Percentiles rank a stretch among this genome's conserved stretches.
Evolutionary conservation across 2,329 filamentous ascomycete species (phyloP).

Genomic region (Xylariaceae sp.): DNA sequence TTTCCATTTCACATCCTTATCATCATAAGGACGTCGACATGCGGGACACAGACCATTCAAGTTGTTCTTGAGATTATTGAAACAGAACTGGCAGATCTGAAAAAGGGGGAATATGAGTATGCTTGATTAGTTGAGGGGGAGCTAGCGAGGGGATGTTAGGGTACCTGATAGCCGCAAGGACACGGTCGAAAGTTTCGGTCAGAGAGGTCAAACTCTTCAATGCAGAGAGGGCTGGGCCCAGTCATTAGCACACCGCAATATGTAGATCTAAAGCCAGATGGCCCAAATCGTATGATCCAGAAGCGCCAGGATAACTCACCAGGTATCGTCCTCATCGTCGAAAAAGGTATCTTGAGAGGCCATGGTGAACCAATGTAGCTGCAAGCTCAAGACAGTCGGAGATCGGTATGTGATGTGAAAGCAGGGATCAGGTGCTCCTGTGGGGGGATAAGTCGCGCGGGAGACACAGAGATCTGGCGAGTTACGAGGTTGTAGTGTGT

Average conservation of each 20-base stretch:
- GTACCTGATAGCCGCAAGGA: constrained; percentile 95
- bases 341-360: constrained; percentile 66
- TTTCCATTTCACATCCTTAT: constrained; percentile 96
- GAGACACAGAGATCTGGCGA: not conserved
- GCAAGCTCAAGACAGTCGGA: not conserved
- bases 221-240: constrained; percentile 76
- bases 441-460: constrained; percentile 4
- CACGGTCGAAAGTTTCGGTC: constrained; percentile 97
- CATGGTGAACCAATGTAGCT: constrained; percentile 41
- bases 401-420: not conserved
- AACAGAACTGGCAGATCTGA: constrained; percentile 98
- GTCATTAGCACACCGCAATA: constrained; percentile 18
- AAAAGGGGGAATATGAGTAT: constrained; percentile 12
- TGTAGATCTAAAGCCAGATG: not conserved
- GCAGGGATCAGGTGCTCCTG: not conserved
- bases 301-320: constrained; percentile 42
- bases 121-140: constrained; percentile 7
- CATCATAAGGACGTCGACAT: constrained; percentile 90
- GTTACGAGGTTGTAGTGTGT: constrained; percentile 2
- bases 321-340: constrained; percentile 66
- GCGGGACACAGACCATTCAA: constrained; percentile 98
- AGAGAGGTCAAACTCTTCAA: constrained; percentile 97
- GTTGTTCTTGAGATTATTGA: constrained; percentile 98
- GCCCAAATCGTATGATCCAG: constrained; percentile 11
- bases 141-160: constrained; percentile 21